Evolutionary conservation across 73 alveolate genomes (phyloP).

Genomic region (Effrenium voratum): DNA sequence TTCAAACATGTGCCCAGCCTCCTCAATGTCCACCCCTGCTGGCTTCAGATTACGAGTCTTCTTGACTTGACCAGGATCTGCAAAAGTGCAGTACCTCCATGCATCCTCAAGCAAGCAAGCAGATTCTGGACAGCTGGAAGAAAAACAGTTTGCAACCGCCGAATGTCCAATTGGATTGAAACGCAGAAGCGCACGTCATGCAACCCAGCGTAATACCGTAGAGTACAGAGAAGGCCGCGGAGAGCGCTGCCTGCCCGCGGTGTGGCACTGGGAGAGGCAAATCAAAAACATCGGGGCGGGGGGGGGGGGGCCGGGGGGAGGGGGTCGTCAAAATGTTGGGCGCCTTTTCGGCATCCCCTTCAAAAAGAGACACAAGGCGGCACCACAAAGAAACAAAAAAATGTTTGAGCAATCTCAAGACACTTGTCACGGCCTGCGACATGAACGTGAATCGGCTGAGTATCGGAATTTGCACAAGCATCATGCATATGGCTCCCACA

Average conservation of each 20-base stretch:
- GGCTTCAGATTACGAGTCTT: not conserved
- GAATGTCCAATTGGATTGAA: too few species aligned
- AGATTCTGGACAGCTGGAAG: too few species aligned
- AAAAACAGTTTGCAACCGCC: too few species aligned
- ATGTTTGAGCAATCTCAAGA: too few species aligned
- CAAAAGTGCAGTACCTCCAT: conserved; percentile 8
- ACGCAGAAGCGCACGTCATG: not conserved
- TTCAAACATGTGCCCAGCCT: not conserved
- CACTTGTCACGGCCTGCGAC: too few species aligned
- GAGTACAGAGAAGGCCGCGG: not conserved
- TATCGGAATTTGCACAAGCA: conserved; percentile 18
- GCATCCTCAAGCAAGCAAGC: too few species aligned
- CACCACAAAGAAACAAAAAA: not conserved
- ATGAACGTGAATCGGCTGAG: not conserved
- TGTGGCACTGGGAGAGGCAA: too few species aligned
- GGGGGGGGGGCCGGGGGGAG: too few species aligned
- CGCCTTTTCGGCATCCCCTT: too few species aligned
- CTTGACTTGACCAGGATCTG: conserved; percentile 34
- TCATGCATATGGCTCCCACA: conserved; percentile 2
- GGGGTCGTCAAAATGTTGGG: too few species aligned
- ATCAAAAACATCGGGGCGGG: too few species aligned
- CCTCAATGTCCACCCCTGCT: conserved; percentile 6
- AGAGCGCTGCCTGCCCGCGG: not conserved
- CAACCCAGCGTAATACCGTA: not conserved
- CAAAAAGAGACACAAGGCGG: too few species aligned